Percentiles rank a stretch among this genome's conserved stretches.
Conservation (phyloP, 2,329 filamentous ascomycete genomes). For the Stachybotrys chartarum region DNA sequence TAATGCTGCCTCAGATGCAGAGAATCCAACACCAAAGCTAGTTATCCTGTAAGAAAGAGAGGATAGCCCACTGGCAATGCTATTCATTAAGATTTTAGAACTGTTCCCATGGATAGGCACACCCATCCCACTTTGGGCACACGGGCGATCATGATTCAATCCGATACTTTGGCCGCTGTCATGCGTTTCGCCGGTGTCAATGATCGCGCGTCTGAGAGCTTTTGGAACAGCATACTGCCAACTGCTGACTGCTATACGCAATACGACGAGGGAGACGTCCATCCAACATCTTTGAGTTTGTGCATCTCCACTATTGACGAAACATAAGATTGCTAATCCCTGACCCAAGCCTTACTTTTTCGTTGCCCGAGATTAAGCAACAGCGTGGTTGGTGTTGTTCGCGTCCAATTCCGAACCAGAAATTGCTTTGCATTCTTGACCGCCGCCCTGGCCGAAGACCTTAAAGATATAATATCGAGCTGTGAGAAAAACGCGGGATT, state of each 20-base stretch:
- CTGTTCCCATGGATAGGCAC: neutral
- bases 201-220: neutral
- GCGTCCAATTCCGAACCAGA: neutral
- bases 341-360: neutral
- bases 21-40: neutral
- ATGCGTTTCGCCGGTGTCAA: slow-evolving; percentile 1
- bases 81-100: neutral
- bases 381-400: neutral
- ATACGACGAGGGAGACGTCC: slow-evolving; percentile 1
- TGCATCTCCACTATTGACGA: neutral
- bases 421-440: slow-evolving; percentile 2
- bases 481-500: neutral
- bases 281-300: slow-evolving; percentile 3
- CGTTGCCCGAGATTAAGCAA: slow-evolving; percentile 1
- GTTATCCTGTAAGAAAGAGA: neutral
- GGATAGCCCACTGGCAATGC: neutral
- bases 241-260: neutral
- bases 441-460: neutral
- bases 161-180: neutral
- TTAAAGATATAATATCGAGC: neutral
- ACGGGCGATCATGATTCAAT: neutral
- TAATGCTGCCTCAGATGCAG: no score
- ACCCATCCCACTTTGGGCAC: neutral
- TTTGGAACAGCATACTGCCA: neutral
- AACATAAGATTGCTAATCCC: neutral